Evolutionary conservation across 352 stramenopile species (phyloP).

Genomic region (Hyaloperonospora brassicae): DNA sequence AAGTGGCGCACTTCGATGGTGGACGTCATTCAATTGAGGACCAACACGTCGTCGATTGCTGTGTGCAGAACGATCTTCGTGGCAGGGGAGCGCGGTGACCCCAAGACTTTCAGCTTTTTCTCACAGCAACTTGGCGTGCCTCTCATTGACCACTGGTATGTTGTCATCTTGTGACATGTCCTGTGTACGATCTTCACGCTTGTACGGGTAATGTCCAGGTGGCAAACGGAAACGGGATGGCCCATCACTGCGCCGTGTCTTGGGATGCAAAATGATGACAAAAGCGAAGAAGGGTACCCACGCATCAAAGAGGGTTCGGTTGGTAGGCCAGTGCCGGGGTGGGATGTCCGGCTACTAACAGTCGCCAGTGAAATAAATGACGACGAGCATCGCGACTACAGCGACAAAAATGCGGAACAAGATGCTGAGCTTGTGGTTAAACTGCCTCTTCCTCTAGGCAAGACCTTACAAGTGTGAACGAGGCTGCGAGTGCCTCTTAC

Average conservation of each 20-base stretch:
- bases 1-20: constrained; percentile 14
- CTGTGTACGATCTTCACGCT: not conserved
- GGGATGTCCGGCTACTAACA: constrained; percentile 69
- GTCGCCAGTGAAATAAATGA: constrained; percentile 32
- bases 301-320: constrained; percentile 60
- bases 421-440: constrained; percentile 70
- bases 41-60: not conserved
- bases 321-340: constrained; percentile 69
- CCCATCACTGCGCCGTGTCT: constrained; percentile 63
- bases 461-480: not conserved
- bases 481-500: constrained; percentile 1
- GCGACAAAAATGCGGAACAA: constrained; percentile 48
- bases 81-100: constrained; percentile 81
- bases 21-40: not conserved
- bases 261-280: constrained; percentile 55
- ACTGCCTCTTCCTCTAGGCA: constrained; percentile 75
- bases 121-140: constrained; percentile 46
- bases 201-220: constrained; percentile 26
- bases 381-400: constrained; percentile 37
- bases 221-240: constrained; percentile 88
- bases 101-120: constrained; percentile 82
- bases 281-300: constrained; percentile 31
- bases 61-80: constrained; percentile 63
- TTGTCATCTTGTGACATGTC: too few relatives aligned
- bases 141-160: constrained; percentile 78